Conservation (phyloP, 106 monocot species). For the Dendrobium officinale region DNA sequence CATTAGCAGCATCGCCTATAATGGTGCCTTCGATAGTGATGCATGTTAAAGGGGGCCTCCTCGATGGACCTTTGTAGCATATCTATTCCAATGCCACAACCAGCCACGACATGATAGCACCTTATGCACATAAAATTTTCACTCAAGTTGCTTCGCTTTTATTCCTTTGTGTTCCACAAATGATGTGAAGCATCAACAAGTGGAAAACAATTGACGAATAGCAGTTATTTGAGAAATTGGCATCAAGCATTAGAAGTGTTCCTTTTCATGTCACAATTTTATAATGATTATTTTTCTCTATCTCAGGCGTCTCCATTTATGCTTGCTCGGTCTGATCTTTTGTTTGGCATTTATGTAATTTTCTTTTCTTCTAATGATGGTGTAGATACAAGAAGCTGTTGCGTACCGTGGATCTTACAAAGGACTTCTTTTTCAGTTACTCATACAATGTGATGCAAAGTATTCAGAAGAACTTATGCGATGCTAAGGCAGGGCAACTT, state of each 20-base stretch:
- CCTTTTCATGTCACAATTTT: neutral
- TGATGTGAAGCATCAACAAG: no score
- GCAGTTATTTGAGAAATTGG: neutral
- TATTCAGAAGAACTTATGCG: conserved; percentile 75
- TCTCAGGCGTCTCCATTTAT: neutral
- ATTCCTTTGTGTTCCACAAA: no score
- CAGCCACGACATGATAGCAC: no score
- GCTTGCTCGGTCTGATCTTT: neutral
- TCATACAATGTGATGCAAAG: conserved; percentile 90
- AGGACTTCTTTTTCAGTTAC: conserved; percentile 99
- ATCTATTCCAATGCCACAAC: no score
- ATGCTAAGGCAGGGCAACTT: conserved; percentile 36
- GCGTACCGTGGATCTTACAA: conserved; percentile 78
- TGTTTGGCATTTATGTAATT: neutral
- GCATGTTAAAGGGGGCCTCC: no score
- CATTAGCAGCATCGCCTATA: neutral
- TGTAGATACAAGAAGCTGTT: conserved; percentile 94
- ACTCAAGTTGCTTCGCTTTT: no score
- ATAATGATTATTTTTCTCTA: neutral
- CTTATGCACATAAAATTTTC: no score
- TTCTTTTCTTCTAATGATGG: conserved; percentile 17
- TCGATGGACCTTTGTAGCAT: no score
- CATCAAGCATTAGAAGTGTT: neutral
- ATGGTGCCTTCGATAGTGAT: neutral
- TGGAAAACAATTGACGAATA: neutral